Evolutionary conservation across 1,284 basidiomycete genomes (phyloP).

Genomic region (Phlebopus sp.): DNA sequence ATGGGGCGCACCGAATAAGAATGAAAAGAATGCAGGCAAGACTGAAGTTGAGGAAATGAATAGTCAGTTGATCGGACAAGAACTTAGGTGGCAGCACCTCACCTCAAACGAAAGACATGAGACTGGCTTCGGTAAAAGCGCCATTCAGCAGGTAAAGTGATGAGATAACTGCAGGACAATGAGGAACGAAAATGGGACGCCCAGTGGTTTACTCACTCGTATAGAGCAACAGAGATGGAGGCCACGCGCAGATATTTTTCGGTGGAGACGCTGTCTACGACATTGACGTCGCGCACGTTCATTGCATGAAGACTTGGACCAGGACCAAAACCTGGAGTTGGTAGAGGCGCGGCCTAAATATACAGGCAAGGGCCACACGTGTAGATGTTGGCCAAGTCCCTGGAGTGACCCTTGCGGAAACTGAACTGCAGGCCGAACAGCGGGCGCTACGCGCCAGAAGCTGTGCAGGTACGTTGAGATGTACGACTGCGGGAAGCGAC

Average conservation of each 20-base stretch:
- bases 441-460: too few species aligned
- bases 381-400: too few species aligned
- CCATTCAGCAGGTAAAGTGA: constrained; percentile 40
- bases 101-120: constrained; percentile 29
- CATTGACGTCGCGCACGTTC: neutral
- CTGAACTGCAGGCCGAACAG: too few species aligned
- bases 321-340: neutral
- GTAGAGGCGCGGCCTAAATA: neutral
- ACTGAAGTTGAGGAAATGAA: constrained; percentile 10
- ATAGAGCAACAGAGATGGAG: constrained; percentile 31
- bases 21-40: constrained; percentile 37
- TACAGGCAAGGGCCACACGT: too few species aligned
- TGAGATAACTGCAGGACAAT: constrained; percentile 32
- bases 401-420: too few species aligned
- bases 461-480: too few species aligned
- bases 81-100: neutral
- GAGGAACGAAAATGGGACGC: neutral
- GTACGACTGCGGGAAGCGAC: too few species aligned
- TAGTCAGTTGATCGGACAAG: neutral
- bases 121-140: constrained; percentile 39
- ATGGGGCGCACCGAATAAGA: constrained; percentile 32
- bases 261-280: constrained; percentile 5
- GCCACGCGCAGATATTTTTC: constrained; percentile 31
- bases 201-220: constrained; percentile 24
- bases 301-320: neutral